These are phyloP conservation scores for Fraxinus latifolia DNA, from an alignment of 305 asterid species.

Conservation along the genomic window DNA sequence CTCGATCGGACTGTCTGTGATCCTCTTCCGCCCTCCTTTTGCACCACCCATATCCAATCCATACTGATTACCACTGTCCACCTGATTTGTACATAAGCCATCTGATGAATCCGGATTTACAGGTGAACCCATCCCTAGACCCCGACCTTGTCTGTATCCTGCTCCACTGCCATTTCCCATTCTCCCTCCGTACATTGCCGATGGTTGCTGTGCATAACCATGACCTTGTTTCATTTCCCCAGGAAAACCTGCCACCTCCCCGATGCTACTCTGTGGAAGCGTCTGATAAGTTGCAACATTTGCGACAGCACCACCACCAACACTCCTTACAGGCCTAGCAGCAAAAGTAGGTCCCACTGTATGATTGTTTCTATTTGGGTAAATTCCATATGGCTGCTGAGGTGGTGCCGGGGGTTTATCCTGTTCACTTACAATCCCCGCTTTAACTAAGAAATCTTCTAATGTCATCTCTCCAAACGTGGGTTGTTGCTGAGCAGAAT, in stretches of 20 bases:
- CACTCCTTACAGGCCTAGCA: slow-evolving; percentile 40
- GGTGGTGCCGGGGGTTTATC: slow-evolving; percentile 25
- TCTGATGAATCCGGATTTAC: slow-evolving; percentile 65
- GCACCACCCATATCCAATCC: slow-evolving; percentile 42
- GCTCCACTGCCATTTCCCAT: slow-evolving; percentile 51
- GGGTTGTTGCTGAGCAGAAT: slow-evolving; percentile 46
- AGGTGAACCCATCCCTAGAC: slow-evolving; percentile 55
- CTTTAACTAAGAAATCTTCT: slow-evolving; percentile 72
- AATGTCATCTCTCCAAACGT: slow-evolving; percentile 84
- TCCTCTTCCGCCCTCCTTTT: slow-evolving; percentile 46
- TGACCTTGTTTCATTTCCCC: slow-evolving; percentile 42
- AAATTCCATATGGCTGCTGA: slow-evolving; percentile 41
- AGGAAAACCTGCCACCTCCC: slow-evolving; percentile 26
- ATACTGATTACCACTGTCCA: slow-evolving; percentile 39
- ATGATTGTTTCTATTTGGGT: slow-evolving; percentile 34
- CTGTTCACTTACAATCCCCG: slow-evolving; percentile 72
- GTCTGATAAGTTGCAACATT: slow-evolving; percentile 27
- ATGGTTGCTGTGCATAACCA: slow-evolving; percentile 34
- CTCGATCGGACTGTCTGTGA: slow-evolving; percentile 59
- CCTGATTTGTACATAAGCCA: slow-evolving; percentile 44
- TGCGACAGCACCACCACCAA: slow-evolving; percentile 7
- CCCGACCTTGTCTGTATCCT: slow-evolving; percentile 43
- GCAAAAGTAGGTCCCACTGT: slow-evolving; percentile 28
- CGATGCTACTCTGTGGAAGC: slow-evolving; percentile 40
- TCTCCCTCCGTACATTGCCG: slow-evolving; percentile 37